These are phyloP conservation scores for Cercospora nicotianae DNA, from an alignment of 2,329 filamentous ascomycete genomes.

Conservation along the genomic window DNA sequence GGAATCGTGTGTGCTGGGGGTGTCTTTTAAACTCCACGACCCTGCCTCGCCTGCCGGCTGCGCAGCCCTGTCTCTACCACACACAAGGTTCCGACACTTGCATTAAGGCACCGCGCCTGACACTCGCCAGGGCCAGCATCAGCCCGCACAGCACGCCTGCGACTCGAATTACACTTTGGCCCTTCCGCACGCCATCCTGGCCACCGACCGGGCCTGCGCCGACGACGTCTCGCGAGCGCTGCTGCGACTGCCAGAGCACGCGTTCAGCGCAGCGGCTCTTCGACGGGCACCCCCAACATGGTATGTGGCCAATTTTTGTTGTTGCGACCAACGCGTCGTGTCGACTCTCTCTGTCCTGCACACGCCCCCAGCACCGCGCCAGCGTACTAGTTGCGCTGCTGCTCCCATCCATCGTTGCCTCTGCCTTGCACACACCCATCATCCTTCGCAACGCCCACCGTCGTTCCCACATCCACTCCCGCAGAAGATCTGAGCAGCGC, in stretches of 20 bases:
- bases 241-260: background rate
- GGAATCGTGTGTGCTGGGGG: background rate
- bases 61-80: constrained; percentile 13
- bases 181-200: background rate
- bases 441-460: background rate
- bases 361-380: background rate
- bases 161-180: constrained; percentile 12
- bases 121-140: constrained; percentile 4
- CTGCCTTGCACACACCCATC: background rate
- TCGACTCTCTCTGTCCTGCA: background rate
- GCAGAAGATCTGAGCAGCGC: constrained; percentile 5
- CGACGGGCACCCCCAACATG: constrained; percentile 7
- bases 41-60: constrained; percentile 15
- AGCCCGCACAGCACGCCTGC: background rate
- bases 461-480: background rate
- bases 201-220: background rate
- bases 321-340: constrained; percentile 14
- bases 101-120: constrained; percentile 9
- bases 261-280: constrained; percentile 4
- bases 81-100: constrained; percentile 12
- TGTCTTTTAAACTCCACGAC: constrained; percentile 11
- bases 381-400: constrained; percentile 11
- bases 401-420: constrained; percentile 1
- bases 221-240: background rate
- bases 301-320: constrained; percentile 12